Evolutionary conservation across 495 filamentous ascomycete species (phyloP).

Genomic region (Lindgomyces ingoldianus): DNA sequence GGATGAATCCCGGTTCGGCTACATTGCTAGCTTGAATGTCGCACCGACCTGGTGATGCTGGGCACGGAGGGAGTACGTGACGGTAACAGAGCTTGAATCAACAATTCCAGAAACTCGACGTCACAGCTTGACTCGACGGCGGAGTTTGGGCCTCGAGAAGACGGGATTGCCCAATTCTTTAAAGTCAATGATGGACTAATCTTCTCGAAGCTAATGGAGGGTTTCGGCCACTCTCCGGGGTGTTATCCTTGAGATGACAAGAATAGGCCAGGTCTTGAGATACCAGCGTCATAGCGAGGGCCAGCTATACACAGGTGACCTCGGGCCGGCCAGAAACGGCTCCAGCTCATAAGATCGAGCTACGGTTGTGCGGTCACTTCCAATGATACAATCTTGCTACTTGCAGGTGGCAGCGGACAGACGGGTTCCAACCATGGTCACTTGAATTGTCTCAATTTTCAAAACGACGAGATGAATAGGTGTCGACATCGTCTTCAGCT

Average conservation of each 20-base stretch:
- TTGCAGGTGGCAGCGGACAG: too few relatives aligned
- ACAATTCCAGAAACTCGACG: slow-evolving; percentile 3
- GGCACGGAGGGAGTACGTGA: neutral
- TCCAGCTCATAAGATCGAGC: neutral
- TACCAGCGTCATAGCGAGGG: neutral
- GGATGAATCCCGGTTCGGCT: neutral
- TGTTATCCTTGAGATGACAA: slow-evolving; percentile 1
- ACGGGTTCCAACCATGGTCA: too few relatives aligned
- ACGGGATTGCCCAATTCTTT: too few relatives aligned
- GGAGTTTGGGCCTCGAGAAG: neutral
- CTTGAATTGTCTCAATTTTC: neutral
- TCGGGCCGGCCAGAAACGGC: neutral
- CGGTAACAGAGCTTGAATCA: neutral
- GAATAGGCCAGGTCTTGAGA: neutral
- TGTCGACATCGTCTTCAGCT: neutral
- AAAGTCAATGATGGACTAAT: too few relatives aligned
- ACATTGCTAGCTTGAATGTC: neutral
- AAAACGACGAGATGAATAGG: neutral
- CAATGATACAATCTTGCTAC: neutral
- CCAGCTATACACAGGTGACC: neutral
- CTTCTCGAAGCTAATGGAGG: neutral
- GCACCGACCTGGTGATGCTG: slow-evolving; percentile 24
- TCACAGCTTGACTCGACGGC: slow-evolving; percentile 7
- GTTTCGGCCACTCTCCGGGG: slow-evolving; percentile 2
- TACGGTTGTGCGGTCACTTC: neutral